Conservation (phyloP, 2,329 filamentous ascomycete genomes). For the Colletotrichum sp. region DNA sequence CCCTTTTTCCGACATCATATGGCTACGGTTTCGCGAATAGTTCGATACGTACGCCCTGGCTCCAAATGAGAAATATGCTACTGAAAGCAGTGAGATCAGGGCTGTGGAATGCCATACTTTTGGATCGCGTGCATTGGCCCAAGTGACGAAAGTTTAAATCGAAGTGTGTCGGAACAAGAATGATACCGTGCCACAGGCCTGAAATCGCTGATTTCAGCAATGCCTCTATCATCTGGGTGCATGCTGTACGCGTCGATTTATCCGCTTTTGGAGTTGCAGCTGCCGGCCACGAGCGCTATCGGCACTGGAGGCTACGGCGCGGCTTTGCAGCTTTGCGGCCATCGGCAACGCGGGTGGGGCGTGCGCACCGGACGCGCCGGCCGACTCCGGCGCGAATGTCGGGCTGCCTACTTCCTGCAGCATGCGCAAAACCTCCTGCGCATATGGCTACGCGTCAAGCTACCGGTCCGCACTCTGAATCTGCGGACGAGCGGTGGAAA, state of each 20-base stretch:
- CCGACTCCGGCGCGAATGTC: not conserved
- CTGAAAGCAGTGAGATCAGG: not conserved
- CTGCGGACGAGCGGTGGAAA: not conserved
- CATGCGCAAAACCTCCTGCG: not conserved
- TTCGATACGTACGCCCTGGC: not conserved
- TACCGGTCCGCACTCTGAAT: not conserved
- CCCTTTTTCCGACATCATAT: not conserved
- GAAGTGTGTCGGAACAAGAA: not conserved
- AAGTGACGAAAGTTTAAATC: not conserved
- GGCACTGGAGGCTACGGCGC: not conserved
- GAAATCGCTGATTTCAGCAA: not conserved
- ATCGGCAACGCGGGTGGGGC: not conserved
- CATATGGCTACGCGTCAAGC: not conserved
- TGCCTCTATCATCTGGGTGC: not conserved
- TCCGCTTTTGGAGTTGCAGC: not conserved
- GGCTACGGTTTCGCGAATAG: not conserved
- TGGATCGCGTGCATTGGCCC: not conserved
- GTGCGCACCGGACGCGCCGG: not conserved
- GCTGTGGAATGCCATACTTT: not conserved
- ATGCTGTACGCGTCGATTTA: not conserved
- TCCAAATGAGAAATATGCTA: not conserved
- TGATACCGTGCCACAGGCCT: not conserved
- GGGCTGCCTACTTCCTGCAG: not conserved
- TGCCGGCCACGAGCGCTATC: not conserved
- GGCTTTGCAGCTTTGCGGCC: not conserved